These are phyloP conservation scores for Nakataea oryzae DNA, from an alignment of 2,329 filamentous ascomycete genomes.

Conservation along the genomic window DNA sequence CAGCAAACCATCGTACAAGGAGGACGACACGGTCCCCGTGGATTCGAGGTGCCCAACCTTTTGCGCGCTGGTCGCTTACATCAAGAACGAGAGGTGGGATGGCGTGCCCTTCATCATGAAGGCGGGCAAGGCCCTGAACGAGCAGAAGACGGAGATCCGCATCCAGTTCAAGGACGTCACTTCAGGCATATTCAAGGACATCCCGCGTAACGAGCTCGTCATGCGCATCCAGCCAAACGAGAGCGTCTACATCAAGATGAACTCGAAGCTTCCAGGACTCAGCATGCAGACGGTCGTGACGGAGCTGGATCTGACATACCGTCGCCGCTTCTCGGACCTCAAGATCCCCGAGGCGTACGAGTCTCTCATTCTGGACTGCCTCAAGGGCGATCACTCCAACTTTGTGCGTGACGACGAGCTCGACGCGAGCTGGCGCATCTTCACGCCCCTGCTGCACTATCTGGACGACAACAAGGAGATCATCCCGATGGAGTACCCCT, in stretches of 20 bases:
- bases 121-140: conserved; percentile 96
- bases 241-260: conserved; percentile 99
- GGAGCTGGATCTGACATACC: conserved; percentile 95
- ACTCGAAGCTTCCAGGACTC: conserved; percentile 95
- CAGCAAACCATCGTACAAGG: conserved; percentile 94
- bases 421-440: conserved; percentile 96
- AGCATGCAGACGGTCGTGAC: conserved; percentile 99
- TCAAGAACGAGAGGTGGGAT: conserved; percentile 99
- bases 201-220: conserved; percentile 96
- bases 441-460: conserved; percentile 94
- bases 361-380: conserved; percentile 88
- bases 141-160: conserved; percentile 98
- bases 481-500: conserved; percentile 98
- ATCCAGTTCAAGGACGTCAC: conserved; percentile 99
- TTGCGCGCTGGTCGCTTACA: conserved; percentile 92
- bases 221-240: conserved; percentile 99
- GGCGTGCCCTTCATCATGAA: conserved; percentile 99
- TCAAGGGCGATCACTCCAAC: conserved; percentile 99
- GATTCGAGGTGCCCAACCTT: conserved; percentile 97
- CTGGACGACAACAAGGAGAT: conserved; percentile 99
- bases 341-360: conserved; percentile 99
- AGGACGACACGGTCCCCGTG: conserved; percentile 96
- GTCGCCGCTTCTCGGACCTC: conserved; percentile 94
- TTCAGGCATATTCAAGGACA: conserved; percentile 99
- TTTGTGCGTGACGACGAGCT: conserved; percentile 96